Base-by-base conservation (phyloP, 768 basidiomycete species). In the Lyophyllum shimeji region DNA sequence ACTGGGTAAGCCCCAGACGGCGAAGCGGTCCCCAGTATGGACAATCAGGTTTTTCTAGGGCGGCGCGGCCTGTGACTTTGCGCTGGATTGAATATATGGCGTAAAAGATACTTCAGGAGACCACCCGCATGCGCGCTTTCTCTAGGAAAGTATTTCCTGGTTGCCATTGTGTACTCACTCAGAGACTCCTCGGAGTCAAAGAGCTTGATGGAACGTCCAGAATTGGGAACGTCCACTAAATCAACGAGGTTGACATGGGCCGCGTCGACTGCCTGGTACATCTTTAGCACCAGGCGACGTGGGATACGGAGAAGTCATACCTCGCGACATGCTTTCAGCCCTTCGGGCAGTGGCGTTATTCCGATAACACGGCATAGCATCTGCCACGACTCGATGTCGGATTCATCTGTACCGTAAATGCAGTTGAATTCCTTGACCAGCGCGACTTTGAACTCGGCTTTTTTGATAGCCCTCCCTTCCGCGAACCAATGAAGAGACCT, bases 221-320 rank as follows among this genome's bases (percentile, higher is more conserved):
- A 56, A 1, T 52, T 53, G 2, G 39, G 47, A 6, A 54, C 57
- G 50, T 75, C 69, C 8, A 73, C 63, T 8, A 78, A 56, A 55
- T 78, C 76, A 3, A 76, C 69, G 17, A 77, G 62, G 56, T 78
- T 78, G 39, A 77, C 75, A 51, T 74, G 68, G 0, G 65, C 68
- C 12, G 48, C 49, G 13, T 52, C 40, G 6, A 76, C 68, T 3
- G 39, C 74, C 37, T 7, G 40, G 17, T 42, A 17, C 20, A 11
- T 37, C 15, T 17, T 29, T 3, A 4, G 13, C 18, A 48, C 23
- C n/a, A n/a, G n/a, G n/a, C n/a, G n/a, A n/a, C n/a, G n/a, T n/a
- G n/a, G n/a, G n/a, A n/a, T n/a, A n/a, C 45, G 24, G 11, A 7
- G 0, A 3, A 37, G n/a, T n/a, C 34, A 13, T 55, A 74, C 73